phyloP scores from a whole-genome alignment of 2,329 filamentous ascomycete genomes.

The Cladorrhinum sp. region DNA sequence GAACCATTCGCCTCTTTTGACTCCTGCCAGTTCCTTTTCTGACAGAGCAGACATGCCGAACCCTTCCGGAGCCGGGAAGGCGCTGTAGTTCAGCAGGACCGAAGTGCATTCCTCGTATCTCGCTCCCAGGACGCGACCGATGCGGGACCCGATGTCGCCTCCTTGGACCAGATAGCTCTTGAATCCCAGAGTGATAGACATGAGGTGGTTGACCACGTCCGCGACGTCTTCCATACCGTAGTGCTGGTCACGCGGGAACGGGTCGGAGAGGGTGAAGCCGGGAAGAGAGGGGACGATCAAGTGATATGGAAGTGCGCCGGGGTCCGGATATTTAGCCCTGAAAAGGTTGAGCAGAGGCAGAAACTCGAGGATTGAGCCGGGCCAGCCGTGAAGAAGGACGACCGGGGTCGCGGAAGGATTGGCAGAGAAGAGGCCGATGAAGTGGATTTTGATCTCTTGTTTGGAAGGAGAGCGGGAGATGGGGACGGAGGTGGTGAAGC shows the following conservation, averaged over 20 bases:
- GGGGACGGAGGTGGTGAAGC: conserved; percentile 42
- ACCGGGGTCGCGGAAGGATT: conserved; percentile 49
- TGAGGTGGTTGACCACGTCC: conserved; percentile 47
- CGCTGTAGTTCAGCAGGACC: conserved; percentile 11
- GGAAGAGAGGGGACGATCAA: conserved; percentile 54
- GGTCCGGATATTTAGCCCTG: conserved; percentile 42
- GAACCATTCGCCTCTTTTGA: conserved; percentile 40
- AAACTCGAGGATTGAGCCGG: conserved; percentile 53
- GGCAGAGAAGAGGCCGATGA: conserved; percentile 52
- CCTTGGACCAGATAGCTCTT: conserved; percentile 54
- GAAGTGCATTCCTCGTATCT: conserved; percentile 43
- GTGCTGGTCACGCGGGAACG: conserved; percentile 44
- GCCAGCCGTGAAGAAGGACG: conserved; percentile 55
- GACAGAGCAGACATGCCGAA: conserved; percentile 15
- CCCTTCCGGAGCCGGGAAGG: conserved; percentile 18
- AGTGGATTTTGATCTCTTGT: conserved; percentile 44
- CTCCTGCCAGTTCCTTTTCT: conserved; percentile 35
- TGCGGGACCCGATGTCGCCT: conserved; percentile 50
- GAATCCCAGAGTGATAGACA: conserved; percentile 50
- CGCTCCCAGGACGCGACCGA: conserved; percentile 42
- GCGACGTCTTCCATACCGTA: conserved; percentile 41
- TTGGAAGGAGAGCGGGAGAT: conserved; percentile 30
- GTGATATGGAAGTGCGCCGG: conserved; percentile 52
- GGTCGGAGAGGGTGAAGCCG: conserved; percentile 49
- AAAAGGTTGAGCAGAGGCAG: conserved; percentile 48